These are phyloP conservation scores for Schwanniomyces sp. DNA, from an alignment of 805 yeast species.

Conservation along the genomic window DNA sequence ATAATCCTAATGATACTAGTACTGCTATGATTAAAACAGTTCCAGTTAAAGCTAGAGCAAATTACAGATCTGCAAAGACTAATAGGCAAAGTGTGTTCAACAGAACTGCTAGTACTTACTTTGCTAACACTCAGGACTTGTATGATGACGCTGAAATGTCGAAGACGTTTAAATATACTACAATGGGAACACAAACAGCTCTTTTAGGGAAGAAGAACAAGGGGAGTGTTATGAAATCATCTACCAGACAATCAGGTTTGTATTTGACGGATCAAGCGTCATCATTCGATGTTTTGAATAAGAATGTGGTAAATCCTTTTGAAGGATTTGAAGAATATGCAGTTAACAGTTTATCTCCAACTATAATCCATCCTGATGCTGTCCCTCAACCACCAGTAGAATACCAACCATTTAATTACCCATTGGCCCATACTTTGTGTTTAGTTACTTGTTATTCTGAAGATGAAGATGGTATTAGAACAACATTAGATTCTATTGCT, in stretches of 20 bases:
- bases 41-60: conserved; percentile 53
- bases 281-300: conserved; percentile 33
- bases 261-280: conserved; percentile 30
- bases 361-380: conserved; percentile 68
- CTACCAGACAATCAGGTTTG: conserved; percentile 27
- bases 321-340: conserved; percentile 31
- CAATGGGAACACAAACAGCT: conserved; percentile 68
- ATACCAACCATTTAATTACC: conserved; percentile 84
- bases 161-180: conserved; percentile 48
- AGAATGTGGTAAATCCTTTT: conserved; percentile 32
- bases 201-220: conserved; percentile 21
- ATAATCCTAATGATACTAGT: conserved; percentile 52
- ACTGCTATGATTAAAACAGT: conserved; percentile 45
- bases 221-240: conserved; percentile 9
- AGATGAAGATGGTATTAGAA: conserved; percentile 80
- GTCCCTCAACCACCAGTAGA: conserved; percentile 90
- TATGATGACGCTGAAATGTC: conserved; percentile 34
- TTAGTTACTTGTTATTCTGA: conserved; percentile 93
- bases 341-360: conserved; percentile 53
- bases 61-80: conserved; percentile 35
- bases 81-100: conserved; percentile 44
- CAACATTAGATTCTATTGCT: conserved; percentile 89
- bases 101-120: conserved; percentile 31
- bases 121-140: conserved; percentile 40
- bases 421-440: conserved; percentile 51